Conservation (phyloP, 192 early-diverging fungal species). For the Backusella liffmaniae region DNA sequence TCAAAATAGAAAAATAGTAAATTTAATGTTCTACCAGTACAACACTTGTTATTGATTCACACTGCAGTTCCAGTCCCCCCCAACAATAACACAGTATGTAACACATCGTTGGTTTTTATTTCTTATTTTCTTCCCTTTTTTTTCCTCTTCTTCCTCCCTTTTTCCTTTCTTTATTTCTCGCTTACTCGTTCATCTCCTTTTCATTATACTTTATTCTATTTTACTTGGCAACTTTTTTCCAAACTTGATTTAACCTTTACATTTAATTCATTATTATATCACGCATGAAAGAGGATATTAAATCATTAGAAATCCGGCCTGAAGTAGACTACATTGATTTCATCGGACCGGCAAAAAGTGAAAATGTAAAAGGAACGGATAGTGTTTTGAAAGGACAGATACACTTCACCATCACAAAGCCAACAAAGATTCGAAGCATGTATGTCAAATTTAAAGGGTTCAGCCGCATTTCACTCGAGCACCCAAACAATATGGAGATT, state of each 20-base stretch:
- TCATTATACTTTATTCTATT: background rate
- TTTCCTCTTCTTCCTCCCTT: background rate
- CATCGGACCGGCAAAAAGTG: slow-evolving; percentile 22
- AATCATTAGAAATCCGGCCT: slow-evolving; percentile 26
- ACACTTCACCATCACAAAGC: slow-evolving; percentile 21
- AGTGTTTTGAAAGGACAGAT: slow-evolving; percentile 24
- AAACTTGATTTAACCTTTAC: background rate
- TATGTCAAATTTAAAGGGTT: slow-evolving; percentile 39
- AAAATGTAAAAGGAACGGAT: background rate
- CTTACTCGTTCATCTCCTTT: background rate
- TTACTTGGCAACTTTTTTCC: background rate
- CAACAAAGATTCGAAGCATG: slow-evolving; percentile 32
- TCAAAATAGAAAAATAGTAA: slow-evolving; percentile 11
- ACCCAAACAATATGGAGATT: background rate
- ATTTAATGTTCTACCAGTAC: slow-evolving; percentile 10
- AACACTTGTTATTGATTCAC: background rate
- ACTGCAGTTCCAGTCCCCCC: background rate
- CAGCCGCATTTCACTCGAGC: slow-evolving; percentile 8
- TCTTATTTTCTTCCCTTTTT: background rate
- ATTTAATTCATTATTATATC: background rate
- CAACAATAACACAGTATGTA: background rate
- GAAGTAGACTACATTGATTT: slow-evolving; percentile 25
- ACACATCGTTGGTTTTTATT: background rate
- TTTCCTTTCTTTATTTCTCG: background rate
- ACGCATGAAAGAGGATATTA: slow-evolving; percentile 29